Evolutionary conservation across 331 rosid species (phyloP).

Genomic region (Telfairia occidentalis): DNA sequence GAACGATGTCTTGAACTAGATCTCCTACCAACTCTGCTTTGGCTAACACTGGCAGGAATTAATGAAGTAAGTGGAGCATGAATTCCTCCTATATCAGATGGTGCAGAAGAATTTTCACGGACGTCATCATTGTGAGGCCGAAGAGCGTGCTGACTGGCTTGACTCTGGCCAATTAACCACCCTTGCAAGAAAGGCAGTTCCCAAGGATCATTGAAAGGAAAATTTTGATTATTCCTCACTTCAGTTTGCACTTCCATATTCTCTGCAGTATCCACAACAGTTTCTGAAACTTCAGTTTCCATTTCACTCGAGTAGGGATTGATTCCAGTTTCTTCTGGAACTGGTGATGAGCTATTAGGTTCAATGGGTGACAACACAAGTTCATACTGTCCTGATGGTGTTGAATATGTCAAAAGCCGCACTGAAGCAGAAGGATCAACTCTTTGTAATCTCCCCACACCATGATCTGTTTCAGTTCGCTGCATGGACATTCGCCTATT

Average conservation of each 20-base stretch:
- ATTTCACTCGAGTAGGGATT: constrained; percentile 26
- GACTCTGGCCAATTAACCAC: constrained; percentile 87
- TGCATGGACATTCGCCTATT: constrained; percentile 52
- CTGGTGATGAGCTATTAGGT: constrained; percentile 32
- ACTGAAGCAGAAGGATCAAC: constrained; percentile 55
- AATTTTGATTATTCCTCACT: constrained; percentile 45
- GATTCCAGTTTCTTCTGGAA: constrained; percentile 31
- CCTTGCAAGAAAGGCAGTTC: constrained; percentile 94
- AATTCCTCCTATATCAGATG: constrained; percentile 30
- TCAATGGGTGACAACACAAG: constrained; percentile 65
- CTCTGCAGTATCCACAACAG: constrained; percentile 24
- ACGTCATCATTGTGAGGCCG: constrained; percentile 20
- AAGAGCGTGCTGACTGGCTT: constrained; percentile 52
- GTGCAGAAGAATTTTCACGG: constrained; percentile 28
- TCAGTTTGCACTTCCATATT: constrained; percentile 43
- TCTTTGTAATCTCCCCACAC: constrained; percentile 44
- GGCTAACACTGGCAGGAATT: constrained; percentile 33
- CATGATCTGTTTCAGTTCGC: constrained; percentile 32
- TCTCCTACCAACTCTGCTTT: constrained; percentile 50
- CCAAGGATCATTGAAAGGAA: constrained; percentile 68
- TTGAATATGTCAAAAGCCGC: constrained; percentile 52
- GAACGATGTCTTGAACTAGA: constrained; percentile 46
- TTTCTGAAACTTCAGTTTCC: constrained; percentile 34
- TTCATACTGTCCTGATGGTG: constrained; percentile 60
- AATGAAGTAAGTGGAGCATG: constrained; percentile 36